phyloP scores from a whole-genome alignment of 768 basidiomycete genomes.

The Boletus vinaceobasis region DNA sequence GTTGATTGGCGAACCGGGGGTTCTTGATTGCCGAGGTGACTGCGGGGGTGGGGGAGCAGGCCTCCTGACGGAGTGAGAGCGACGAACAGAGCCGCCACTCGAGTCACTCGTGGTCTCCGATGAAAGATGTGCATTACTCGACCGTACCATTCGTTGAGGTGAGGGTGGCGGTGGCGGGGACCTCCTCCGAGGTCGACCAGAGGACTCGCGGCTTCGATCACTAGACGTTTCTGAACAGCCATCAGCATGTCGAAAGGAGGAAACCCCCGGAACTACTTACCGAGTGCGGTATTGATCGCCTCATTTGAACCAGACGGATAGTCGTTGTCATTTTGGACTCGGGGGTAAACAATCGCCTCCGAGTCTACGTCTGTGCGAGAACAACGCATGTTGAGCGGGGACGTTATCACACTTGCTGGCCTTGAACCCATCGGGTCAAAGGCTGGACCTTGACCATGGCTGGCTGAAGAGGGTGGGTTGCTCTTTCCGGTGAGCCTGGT shows the following conservation, averaged over 20 bases:
- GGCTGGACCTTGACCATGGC: background rate
- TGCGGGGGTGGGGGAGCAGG: conserved; percentile 6
- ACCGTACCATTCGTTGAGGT: background rate
- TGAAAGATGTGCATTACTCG: background rate
- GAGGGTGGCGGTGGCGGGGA: background rate
- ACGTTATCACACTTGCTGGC: background rate
- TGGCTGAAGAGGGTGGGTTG: background rate
- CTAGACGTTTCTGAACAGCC: background rate
- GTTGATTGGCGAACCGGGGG: background rate
- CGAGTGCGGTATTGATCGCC: background rate
- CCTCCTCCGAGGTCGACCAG: background rate
- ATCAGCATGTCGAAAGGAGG: background rate
- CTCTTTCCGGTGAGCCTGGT: background rate
- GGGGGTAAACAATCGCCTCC: background rate
- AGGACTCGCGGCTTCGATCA: background rate
- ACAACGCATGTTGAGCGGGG: background rate
- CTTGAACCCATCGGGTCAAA: background rate
- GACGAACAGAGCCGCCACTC: background rate
- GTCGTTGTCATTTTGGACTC: background rate
- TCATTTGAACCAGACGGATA: background rate
- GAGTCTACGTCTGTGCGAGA: background rate
- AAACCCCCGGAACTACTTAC: background rate
- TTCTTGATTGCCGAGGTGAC: background rate
- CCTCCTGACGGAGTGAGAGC: conserved; percentile 1
- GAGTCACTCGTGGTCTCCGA: background rate